phyloP scores from a whole-genome alignment of 331 rosid genomes.

The Arachis monticola region DNA sequence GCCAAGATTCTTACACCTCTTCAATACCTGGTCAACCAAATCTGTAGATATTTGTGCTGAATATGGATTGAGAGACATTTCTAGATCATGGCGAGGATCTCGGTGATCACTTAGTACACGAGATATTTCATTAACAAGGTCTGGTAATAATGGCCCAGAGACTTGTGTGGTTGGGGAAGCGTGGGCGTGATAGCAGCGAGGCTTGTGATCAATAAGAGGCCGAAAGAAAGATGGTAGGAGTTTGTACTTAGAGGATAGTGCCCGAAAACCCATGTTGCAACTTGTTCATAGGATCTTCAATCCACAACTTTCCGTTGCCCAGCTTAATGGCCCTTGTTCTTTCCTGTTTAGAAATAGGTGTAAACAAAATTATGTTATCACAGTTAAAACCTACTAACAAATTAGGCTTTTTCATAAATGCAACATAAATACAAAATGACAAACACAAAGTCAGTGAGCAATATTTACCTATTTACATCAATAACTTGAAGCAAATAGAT shows the following conservation, averaged over 20 bases:
- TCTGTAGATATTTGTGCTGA: constrained; percentile 61
- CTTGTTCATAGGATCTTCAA: not conserved
- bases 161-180: constrained; percentile 36
- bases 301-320: not conserved
- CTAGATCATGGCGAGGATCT: constrained; percentile 74
- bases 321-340: constrained; percentile 4
- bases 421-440: not conserved
- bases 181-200: constrained; percentile 32
- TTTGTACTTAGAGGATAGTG: constrained; percentile 44
- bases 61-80: constrained; percentile 62
- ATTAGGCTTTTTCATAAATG: not conserved
- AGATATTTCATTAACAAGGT: constrained; percentile 76
- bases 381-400: not conserved
- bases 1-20: constrained; percentile 84
- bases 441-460: not conserved
- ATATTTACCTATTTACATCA: not conserved
- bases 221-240: constrained; percentile 36
- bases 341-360: constrained; percentile 24
- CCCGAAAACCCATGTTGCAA: constrained; percentile 50
- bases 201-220: constrained; percentile 38
- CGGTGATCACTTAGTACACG: constrained; percentile 86
- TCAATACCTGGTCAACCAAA: constrained; percentile 81
- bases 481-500: not conserved
- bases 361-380: not conserved
- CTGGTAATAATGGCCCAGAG: constrained; percentile 42